A percentile compares a stretch with the other conserved stretches of the same genome.
phyloP scores from a whole-genome alignment of 441 rosid species.

The Gossypium armourianum region DNA sequence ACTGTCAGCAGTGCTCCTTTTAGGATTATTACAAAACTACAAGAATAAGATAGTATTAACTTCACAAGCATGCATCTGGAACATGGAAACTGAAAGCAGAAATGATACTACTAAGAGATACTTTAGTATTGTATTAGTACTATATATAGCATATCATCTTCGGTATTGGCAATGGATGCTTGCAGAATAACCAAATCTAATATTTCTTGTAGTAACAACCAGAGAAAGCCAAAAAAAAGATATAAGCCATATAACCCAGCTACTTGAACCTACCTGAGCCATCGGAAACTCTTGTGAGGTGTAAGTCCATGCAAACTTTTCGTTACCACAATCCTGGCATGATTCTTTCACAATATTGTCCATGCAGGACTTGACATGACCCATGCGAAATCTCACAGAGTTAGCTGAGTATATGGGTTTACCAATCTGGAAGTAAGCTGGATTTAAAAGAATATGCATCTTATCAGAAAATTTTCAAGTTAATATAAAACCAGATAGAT shows the following conservation, averaged over 20 bases:
- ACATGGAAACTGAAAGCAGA: background rate
- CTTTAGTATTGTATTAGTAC: background rate
- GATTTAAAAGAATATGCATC: conserved; percentile 4
- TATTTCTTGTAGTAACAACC: background rate
- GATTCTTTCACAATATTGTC: conserved; percentile 24
- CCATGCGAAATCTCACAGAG: conserved; percentile 63
- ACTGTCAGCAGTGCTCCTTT: background rate
- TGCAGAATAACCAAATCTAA: background rate
- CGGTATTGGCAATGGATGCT: background rate
- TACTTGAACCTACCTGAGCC: conserved; percentile 54
- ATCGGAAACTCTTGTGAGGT: conserved; percentile 72
- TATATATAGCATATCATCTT: background rate
- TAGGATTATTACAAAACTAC: background rate
- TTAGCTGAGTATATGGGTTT: conserved; percentile 73
- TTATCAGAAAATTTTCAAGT: conserved; percentile 14
- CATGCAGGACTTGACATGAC: conserved; percentile 32
- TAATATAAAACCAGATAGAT: background rate
- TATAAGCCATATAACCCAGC: background rate
- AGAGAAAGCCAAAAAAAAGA: background rate
- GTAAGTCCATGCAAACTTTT: conserved; percentile 57
- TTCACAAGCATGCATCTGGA: background rate
- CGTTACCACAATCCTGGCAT: conserved; percentile 23
- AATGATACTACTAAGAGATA: background rate
- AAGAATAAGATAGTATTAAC: background rate
- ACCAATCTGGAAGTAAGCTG: conserved; percentile 67